Base-by-base conservation (phyloP, 1,284 basidiomycete genomes). In the Tylopilus orsonianus region DNA sequence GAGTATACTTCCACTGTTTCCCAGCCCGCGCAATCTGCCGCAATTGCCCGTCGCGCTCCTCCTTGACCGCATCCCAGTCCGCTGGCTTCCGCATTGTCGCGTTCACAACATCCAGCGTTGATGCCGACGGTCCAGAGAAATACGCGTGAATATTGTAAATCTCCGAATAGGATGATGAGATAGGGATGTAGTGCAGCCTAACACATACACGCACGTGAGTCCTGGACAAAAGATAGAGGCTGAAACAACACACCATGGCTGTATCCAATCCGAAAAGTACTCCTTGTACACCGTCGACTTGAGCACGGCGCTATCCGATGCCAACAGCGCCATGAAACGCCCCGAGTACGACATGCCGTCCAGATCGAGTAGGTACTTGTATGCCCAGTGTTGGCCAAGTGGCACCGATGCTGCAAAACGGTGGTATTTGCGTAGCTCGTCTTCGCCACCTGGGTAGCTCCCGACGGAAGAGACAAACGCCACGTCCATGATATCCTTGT, bases 341-440 rank as follows among this genome's bases (percentile, higher is more conserved):
- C 88, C 94, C 33, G 89, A 93, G 66, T 97, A 97, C n/a, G 90
- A 87, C 86, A 93, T 93, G 29, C 94, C 94, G 64, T 97, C 94
- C 46, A 97, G 68, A 68, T 97, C 94, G 53, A 95, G 71, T 20
- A 96, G 75, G 62, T 94, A 95, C 71, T 96, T 96, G 74, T 94
- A 90, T 46, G 84, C 77, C 94, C 94, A 97, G 61, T 93, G 87
- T 53, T 85, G 80, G 4, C 91, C 90, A 1, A 97, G 73, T 5
- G 87, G 84, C 1, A 90, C 90, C 1, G 89, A 74, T 46, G 87
- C 81, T 10, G 79, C 83, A 58, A 93, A 90, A 24, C 89, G 79
- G 65, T 93, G 87, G 33, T 81, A 75, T 50, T 73, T 71, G 51
- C 77, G 74, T 56, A 93, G 75, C 14, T 83, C 85, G 1, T 78